Base-by-base conservation (phyloP, 1,139 yeast genomes). In the Wickerhamomyces sp. region DNA sequence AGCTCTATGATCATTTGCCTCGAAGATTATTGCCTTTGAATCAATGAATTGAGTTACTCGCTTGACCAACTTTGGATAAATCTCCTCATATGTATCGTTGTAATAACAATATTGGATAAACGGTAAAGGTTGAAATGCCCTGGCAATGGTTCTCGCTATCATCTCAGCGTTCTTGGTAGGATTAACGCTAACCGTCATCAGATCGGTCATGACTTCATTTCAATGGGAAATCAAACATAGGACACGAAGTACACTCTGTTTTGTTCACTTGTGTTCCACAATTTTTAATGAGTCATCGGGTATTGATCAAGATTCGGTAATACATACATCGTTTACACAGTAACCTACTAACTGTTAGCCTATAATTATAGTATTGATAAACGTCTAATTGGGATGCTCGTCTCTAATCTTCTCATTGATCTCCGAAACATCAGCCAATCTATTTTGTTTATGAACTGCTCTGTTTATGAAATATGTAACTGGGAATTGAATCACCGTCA, bases 1-100 rank as follows among this genome's bases (percentile, higher is more conserved):
- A 3, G 54, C 47, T 17, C 35, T 26, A 26, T 33, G 44, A 22
- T 45, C 47, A 17, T 41, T 45, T 3, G 42, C 29, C 15, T 51
- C 40, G 1, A 40, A 7, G n/a, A 46, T 34, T 8, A 40, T 14
- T 2, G 49, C 42, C 7, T 21, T 14, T 5, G 33, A 16, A 20
- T 21, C 13, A 26, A 30, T 30, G 33, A 30, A 30, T 21, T 19
- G 12, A 20, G 13, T 3, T 16, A 30, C 22, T 4, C 33, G 20
- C 21, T 30, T n/a, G 6, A 7, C 2, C 3, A 15, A 18, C 7
- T 13, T 7, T 5, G n/a, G 6, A 10, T 13, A 30, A 12, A 6
- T 30, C 3, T 8, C 10, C 10, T 31, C 20, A 16, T 18, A 16
- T 15, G 34, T 4, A 7, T 9, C 5, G 12, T 22, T 10, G 13